These are phyloP conservation scores for Uromyces viciae-fabae DNA, from an alignment of 1,284 basidiomycete species.

Conservation along the genomic window DNA sequence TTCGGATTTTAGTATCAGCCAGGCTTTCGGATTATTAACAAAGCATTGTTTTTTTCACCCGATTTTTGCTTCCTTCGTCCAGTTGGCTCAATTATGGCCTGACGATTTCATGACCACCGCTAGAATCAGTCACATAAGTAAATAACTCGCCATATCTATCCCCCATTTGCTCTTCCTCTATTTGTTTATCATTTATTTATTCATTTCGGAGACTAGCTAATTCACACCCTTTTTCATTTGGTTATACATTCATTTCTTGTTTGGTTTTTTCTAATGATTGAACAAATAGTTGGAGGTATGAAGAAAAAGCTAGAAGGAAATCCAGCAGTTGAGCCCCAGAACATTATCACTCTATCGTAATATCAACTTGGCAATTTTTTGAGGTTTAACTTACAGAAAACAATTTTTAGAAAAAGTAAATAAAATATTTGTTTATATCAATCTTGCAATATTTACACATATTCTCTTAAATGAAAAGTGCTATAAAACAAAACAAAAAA, in stretches of 20 bases:
- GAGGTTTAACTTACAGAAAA: too few species aligned
- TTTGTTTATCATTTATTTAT: neutral
- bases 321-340: conserved; percentile 10
- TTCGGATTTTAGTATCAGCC: neutral
- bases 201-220: neutral
- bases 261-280: neutral
- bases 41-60: neutral
- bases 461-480: neutral
- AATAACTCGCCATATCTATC: neutral
- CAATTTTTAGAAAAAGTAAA: too few species aligned
- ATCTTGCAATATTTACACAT: neutral
- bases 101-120: conserved; percentile 42
- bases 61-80: neutral
- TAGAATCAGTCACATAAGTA: conserved; percentile 33
- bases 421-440: too few species aligned
- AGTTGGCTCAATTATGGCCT: conserved; percentile 41
- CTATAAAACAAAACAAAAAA: neutral
- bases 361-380: too few species aligned
- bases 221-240: neutral
- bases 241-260: neutral
- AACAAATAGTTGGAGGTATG: conserved; percentile 14
- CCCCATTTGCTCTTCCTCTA: neutral
- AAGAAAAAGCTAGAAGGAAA: conserved; percentile 18
- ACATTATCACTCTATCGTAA: conserved; percentile 18
- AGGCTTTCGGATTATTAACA: neutral